Conservation (phyloP, 179 eudicot genomes). For the Spergularia azorica region DNA sequence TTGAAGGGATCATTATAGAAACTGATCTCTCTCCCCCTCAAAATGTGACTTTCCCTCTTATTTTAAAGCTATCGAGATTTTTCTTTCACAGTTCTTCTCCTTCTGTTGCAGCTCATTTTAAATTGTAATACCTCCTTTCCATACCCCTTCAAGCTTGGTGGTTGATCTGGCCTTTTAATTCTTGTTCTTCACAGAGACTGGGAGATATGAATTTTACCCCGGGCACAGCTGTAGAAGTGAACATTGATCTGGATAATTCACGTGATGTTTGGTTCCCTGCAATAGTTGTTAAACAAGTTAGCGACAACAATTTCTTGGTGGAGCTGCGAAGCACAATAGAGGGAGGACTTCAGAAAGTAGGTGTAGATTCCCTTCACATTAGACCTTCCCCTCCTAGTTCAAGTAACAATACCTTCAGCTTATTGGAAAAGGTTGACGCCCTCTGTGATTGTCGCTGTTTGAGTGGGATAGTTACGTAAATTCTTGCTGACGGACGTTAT, state of each 20-base stretch:
- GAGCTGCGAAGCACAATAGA: constrained; percentile 35
- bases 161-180: constrained; percentile 38
- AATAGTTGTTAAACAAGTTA: constrained; percentile 35
- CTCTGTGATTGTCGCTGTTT: constrained; percentile 61
- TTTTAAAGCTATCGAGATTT: background rate
- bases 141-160: constrained; percentile 31
- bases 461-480: constrained; percentile 67
- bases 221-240: constrained; percentile 64
- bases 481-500: constrained; percentile 63
- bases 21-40: background rate
- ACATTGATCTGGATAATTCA: constrained; percentile 42
- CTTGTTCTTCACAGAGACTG: constrained; percentile 47
- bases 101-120: constrained; percentile 30
- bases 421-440: constrained; percentile 71
- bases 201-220: constrained; percentile 41
- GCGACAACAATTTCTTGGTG: constrained; percentile 42
- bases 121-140: constrained; percentile 25
- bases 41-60: background rate
- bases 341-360: constrained; percentile 34
- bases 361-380: constrained; percentile 47
- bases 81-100: constrained; percentile 9
- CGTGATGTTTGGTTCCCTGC: constrained; percentile 71
- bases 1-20: too few relatives aligned
- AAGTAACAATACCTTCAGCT: constrained; percentile 37
- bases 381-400: constrained; percentile 61